Conservation (phyloP, 345 rosid genomes). For the Hibiscus syriacus region DNA sequence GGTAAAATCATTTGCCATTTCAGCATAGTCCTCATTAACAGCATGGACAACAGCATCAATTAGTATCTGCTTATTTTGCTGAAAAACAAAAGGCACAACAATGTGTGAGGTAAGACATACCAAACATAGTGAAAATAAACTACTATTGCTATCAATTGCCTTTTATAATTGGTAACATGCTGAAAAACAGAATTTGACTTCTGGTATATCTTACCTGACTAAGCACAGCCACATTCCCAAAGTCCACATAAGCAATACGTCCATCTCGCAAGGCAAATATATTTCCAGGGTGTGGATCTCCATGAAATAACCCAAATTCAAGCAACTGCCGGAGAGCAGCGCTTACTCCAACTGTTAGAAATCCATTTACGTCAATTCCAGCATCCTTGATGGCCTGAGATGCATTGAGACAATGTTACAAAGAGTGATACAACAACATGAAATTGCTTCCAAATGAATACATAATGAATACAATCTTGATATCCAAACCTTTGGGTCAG, state of each 20-base stretch:
- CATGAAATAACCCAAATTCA: conserved; percentile 93
- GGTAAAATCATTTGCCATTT: conserved; percentile 99
- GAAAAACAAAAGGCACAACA: conserved; percentile 28
- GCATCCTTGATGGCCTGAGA: conserved; percentile 84
- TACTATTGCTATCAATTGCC: not conserved
- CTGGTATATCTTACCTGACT: conserved; percentile 61
- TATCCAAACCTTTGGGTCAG: conserved; percentile 75
- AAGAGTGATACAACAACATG: not conserved
- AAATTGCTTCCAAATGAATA: not conserved
- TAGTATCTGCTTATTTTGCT: conserved; percentile 96
- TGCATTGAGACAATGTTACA: conserved; percentile 13
- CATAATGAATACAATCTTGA: conserved; percentile 8
- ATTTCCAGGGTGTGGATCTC: conserved; percentile 99
- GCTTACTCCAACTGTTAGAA: conserved; percentile 93
- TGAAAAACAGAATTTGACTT: no score
- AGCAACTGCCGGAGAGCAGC: conserved; percentile 91
- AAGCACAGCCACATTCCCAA: conserved; percentile 95
- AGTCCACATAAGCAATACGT: conserved; percentile 95
- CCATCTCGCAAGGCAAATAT: conserved; percentile 98
- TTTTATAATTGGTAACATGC: not conserved
- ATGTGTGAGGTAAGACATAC: not conserved
- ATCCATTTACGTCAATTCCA: conserved; percentile 81
- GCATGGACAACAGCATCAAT: conserved; percentile 99
- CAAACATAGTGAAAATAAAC: not conserved
- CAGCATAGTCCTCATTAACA: conserved; percentile 91